phyloP scores from a whole-genome alignment of 2,329 filamentous ascomycete species.

The Botrytis sinoallii region DNA sequence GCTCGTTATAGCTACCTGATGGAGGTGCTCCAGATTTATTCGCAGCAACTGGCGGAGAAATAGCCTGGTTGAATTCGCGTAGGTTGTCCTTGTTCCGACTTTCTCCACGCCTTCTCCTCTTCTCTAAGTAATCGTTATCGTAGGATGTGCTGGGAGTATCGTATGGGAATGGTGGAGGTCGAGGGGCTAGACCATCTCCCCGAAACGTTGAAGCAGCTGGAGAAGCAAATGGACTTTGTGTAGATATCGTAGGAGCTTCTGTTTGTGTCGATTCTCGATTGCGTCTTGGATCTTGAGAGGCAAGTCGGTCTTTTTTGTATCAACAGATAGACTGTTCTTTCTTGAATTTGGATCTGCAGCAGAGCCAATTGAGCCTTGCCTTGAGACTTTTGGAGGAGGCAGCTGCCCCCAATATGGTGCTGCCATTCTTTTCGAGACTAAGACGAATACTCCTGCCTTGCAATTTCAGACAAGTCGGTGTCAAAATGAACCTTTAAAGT shows the following conservation, averaged over 20 bases:
- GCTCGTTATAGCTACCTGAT: conserved; percentile 55
- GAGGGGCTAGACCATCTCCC: conserved; percentile 53
- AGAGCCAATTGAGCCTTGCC: conserved; percentile 39
- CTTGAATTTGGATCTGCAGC: conserved; percentile 29
- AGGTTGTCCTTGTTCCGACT: conserved; percentile 45
- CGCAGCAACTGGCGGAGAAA: conserved; percentile 51
- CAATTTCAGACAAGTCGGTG: conserved; percentile 6
- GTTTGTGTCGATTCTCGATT: conserved; percentile 52
- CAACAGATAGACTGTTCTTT: conserved; percentile 28
- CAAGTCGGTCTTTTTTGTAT: conserved; percentile 30
- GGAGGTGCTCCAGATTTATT: conserved; percentile 57
- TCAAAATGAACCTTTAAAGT: neutral
- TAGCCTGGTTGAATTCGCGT: conserved; percentile 32
- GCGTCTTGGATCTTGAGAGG: conserved; percentile 41
- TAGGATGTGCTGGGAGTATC: conserved; percentile 35
- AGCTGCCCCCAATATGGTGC: conserved; percentile 55
- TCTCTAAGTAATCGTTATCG: conserved; percentile 45
- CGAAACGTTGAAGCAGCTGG: conserved; percentile 51
- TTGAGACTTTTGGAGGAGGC: conserved; percentile 46
- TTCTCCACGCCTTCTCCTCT: conserved; percentile 42
- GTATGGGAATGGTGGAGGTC: conserved; percentile 56
- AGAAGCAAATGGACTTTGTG: conserved; percentile 55
- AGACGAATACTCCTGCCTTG: neutral
- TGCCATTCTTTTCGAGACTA: conserved; percentile 19
- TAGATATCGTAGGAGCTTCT: conserved; percentile 56